phyloP scores from a whole-genome alignment of 2,329 filamentous ascomycete species.

The Macrophomina pseudophaseolina region DNA sequence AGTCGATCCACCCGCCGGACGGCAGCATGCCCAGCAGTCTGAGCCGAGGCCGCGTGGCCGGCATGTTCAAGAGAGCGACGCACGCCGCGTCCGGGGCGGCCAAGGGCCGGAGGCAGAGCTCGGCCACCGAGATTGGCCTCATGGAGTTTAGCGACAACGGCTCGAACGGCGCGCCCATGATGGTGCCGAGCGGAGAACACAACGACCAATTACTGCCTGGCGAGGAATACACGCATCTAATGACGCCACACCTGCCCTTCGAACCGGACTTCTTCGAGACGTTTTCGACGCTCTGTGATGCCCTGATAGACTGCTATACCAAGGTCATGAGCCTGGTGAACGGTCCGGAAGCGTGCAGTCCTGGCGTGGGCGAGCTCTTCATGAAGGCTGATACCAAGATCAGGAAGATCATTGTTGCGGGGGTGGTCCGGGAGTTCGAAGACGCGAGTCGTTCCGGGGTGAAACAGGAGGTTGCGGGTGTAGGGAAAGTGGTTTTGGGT shows the following conservation, averaged over 20 bases:
- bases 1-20: slow-evolving; percentile 81
- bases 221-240: slow-evolving; percentile 84
- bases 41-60: slow-evolving; percentile 72
- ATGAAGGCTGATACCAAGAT: slow-evolving; percentile 85
- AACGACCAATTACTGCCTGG: slow-evolving; percentile 54
- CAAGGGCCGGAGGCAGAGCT: slow-evolving; percentile 60
- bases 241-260: slow-evolving; percentile 92
- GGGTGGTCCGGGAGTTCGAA: slow-evolving; percentile 90
- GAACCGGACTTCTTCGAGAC: slow-evolving; percentile 97
- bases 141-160: slow-evolving; percentile 36
- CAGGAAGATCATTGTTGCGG: slow-evolving; percentile 85
- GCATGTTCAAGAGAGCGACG: slow-evolving; percentile 57
- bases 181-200: slow-evolving; percentile 16
- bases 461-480: slow-evolving; percentile 80
- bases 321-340: slow-evolving; percentile 76
- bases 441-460: slow-evolving; percentile 77
- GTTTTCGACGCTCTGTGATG: slow-evolving; percentile 93
- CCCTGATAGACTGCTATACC: slow-evolving; percentile 89
- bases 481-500: slow-evolving; percentile 87
- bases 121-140: slow-evolving; percentile 63
- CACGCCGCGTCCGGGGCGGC: slow-evolving; percentile 39
- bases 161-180: background rate
- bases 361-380: slow-evolving; percentile 82
- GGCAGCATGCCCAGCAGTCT: slow-evolving; percentile 72
- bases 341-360: slow-evolving; percentile 68